Conservation (phyloP, 306 rosid species). For the Ochetophila trinervis region DNA sequence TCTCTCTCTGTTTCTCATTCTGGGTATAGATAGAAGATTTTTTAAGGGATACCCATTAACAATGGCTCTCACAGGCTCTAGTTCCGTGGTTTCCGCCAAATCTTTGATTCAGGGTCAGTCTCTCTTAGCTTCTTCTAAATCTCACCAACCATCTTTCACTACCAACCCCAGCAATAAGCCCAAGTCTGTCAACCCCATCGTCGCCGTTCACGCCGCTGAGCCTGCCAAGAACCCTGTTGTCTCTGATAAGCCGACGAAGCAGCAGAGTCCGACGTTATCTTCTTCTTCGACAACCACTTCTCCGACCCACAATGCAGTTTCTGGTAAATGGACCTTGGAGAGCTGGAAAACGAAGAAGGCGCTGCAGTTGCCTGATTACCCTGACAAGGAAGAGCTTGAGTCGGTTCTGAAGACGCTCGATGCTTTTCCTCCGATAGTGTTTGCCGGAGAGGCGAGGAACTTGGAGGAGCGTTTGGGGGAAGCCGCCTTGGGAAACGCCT, state of each 20-base stretch:
- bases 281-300: slow-evolving; percentile 23
- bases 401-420: slow-evolving; percentile 76
- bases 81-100: slow-evolving; percentile 47
- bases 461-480: slow-evolving; percentile 70
- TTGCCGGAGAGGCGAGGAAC: slow-evolving; percentile 90
- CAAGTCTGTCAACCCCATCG: slow-evolving; percentile 30
- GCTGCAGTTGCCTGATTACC: slow-evolving; percentile 84
- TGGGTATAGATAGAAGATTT: neutral
- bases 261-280: slow-evolving; percentile 11
- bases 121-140: slow-evolving; percentile 4
- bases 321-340: slow-evolving; percentile 57
- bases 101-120: slow-evolving; percentile 31
- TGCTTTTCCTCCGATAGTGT: slow-evolving; percentile 88
- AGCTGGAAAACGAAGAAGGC: slow-evolving; percentile 90
- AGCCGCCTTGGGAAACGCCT: slow-evolving; percentile 91
- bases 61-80: slow-evolving; percentile 48
- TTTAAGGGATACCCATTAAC: neutral
- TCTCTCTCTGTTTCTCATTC: neutral
- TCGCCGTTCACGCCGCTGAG: slow-evolving; percentile 82
- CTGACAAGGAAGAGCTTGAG: slow-evolving; percentile 58
- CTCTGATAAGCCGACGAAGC: slow-evolving; percentile 44
- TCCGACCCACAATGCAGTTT: slow-evolving; percentile 32
- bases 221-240: slow-evolving; percentile 73
- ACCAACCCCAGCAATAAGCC: slow-evolving; percentile 20
- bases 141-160: slow-evolving; percentile 32